Evolutionary conservation across 2,329 filamentous ascomycete genomes (phyloP), one percentile per base, ranked within the genome.

Genomic region (Rutstroemia sp.): DNA sequence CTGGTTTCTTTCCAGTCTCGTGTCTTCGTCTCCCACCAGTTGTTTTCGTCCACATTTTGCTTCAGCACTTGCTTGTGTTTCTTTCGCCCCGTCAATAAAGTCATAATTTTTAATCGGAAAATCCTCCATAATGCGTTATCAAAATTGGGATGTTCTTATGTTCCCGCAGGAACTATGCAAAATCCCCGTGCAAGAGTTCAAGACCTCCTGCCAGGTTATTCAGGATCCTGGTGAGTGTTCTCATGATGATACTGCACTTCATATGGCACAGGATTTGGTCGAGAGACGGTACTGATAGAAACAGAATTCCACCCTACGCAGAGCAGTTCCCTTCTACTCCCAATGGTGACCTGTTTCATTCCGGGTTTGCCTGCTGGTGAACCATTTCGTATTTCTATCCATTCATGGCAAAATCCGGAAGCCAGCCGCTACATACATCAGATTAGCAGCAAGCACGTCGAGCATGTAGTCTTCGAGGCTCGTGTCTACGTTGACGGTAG

Each of bases 91-190:
- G 50, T 14, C 23, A 40, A 44, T 34, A 17, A 55, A 49, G 23
- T 44, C 25, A 51, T 40, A 30, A 34, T 48, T 45, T 48, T 46
- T 48, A 45, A 54, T 57, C 39, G 25, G 19, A 38, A 48, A 39
- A 38, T 25, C 34, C 12, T 30, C 54, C 47, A 64, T 57, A 46
- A 95, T 95, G 90, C 84, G 89, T 58, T 95, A 87, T 76, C 81
- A 89, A 64, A 84, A 89, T 66, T 95, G 89, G 90, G 90, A 95
- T 66, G 80, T 94, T 55, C 81, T 95, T 45, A 76, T 95, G 59
- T 95, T 95, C 69, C 86, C 88, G 0, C 74, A 75, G 16, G 72
- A 71, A 59, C 78, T 80, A 59, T 83, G 78, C 64, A 84, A 83
- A 64, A 73, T 87, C 12, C 90, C 90, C 1, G 72, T 92, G 55